These are phyloP conservation scores for Fusarium sp. DNA, from an alignment of 2,329 filamentous ascomycete genomes.

Conservation along the genomic window DNA sequence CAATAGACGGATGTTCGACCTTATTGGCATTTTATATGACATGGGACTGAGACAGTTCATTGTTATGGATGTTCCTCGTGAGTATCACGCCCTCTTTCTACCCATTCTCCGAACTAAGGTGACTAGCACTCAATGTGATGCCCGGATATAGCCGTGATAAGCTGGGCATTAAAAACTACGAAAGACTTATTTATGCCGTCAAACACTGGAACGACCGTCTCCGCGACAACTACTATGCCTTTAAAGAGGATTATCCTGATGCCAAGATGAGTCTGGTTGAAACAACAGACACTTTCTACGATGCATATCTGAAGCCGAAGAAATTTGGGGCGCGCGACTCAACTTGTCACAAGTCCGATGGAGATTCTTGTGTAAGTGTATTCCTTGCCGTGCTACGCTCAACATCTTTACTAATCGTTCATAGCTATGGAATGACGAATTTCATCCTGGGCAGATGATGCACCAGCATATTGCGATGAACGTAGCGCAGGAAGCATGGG, in stretches of 20 bases:
- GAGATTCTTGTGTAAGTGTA: not conserved
- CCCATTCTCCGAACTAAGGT: not conserved
- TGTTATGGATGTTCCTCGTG: conserved; percentile 5
- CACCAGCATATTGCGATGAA: not conserved
- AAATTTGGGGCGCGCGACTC: not conserved
- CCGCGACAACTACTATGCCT: not conserved
- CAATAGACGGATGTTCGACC: not conserved
- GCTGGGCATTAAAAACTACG: not conserved
- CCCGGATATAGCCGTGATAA: not conserved
- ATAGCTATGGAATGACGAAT: conserved; percentile 7
- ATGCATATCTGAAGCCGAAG: not conserved
- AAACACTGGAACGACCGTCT: conserved; percentile 2
- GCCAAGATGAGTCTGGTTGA: not conserved
- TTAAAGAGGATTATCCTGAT: not conserved
- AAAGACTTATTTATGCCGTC: not conserved
- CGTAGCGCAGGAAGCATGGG: conserved; percentile 8
- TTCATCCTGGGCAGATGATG: conserved; percentile 15
- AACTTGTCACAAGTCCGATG: not conserved
- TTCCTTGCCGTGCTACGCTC: not conserved
- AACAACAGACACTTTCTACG: not conserved
- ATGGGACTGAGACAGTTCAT: conserved; percentile 4
- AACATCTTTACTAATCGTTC: not conserved
- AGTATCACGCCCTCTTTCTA: not conserved
- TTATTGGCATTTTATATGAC: not conserved
- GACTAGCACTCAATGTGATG: conserved; percentile 1